phyloP scores from a whole-genome alignment of 2,329 filamentous ascomycete species.

The Thermochaetoides dissita region DNA sequence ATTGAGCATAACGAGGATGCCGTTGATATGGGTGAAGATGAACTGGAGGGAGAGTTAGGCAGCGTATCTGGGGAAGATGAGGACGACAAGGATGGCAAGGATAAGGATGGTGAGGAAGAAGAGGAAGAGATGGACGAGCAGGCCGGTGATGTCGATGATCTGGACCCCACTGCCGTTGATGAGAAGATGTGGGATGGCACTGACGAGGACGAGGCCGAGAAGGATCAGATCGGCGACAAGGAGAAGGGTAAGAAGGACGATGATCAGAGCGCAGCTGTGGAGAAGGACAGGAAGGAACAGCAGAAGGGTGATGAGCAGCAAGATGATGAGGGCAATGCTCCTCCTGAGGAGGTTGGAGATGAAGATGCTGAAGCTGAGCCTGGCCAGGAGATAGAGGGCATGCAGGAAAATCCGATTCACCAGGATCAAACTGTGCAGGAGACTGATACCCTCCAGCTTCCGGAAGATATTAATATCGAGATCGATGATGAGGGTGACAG shows the following conservation, averaged over 20 bases:
- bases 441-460: conserved; percentile 67
- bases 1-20: conserved; percentile 73
- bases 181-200: conserved; percentile 98
- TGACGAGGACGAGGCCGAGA: conserved; percentile 64
- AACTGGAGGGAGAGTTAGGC: conserved; percentile 74
- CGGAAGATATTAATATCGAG: conserved; percentile 78
- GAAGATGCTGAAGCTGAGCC: conserved; percentile 45
- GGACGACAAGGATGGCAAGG: conserved; percentile 44
- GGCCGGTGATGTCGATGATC: conserved; percentile 75
- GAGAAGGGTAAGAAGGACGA: conserved; percentile 55
- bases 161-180: conserved; percentile 80
- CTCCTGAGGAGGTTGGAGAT: conserved; percentile 23
- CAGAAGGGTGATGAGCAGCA: conserved; percentile 31
- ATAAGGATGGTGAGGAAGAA: conserved; percentile 52
- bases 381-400: conserved; percentile 45
- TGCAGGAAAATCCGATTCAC: conserved; percentile 42
- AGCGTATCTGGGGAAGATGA: conserved; percentile 48
- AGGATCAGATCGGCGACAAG: conserved; percentile 65
- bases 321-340: conserved; percentile 26
- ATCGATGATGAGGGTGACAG: conserved; percentile 42
- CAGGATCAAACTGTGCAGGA: conserved; percentile 68
- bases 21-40: conserved; percentile 84
- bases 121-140: conserved; percentile 78
- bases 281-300: conserved; percentile 40
- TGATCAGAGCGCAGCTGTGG: conserved; percentile 39